These are phyloP conservation scores for Amauroascus niger DNA, from an alignment of 2,329 filamentous ascomycete genomes.

Conservation along the genomic window DNA sequence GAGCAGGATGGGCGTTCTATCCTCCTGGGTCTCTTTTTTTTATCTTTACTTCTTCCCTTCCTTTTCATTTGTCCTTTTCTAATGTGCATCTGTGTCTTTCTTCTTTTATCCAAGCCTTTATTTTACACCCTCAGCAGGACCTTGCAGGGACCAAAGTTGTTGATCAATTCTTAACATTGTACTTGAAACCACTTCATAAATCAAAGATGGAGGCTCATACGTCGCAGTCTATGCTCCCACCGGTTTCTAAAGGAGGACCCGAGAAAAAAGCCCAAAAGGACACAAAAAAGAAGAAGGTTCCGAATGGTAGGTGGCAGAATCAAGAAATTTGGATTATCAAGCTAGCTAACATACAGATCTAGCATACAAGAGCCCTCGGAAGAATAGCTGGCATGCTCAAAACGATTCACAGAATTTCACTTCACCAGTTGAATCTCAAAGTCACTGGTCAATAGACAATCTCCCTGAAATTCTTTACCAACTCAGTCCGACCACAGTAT, in stretches of 20 bases:
- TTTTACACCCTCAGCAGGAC: not conserved
- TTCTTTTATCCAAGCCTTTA: not conserved
- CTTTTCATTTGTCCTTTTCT: conserved; percentile 1
- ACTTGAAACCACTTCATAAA: too few relatives aligned
- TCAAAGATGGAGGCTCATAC: too few relatives aligned
- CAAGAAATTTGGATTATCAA: not conserved
- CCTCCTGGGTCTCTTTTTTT: not conserved
- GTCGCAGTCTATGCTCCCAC: too few relatives aligned
- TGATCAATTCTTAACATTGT: too few relatives aligned
- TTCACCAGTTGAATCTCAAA: conserved; percentile 16
- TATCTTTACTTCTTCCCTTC: conserved; percentile 1
- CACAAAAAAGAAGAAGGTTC: not conserved
- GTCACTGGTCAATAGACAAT: conserved; percentile 20
- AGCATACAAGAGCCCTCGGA: not conserved
- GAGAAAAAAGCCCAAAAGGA: too few relatives aligned
- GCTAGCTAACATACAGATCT: not conserved
- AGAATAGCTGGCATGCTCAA: conserved; percentile 2
- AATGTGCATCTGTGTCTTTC: not conserved
- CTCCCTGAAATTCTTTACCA: conserved; percentile 24
- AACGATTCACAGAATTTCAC: conserved; percentile 12
- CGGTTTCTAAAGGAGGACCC: too few relatives aligned
- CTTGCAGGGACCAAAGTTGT: too few relatives aligned
- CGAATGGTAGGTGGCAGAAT: not conserved
- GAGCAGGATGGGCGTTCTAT: not conserved
- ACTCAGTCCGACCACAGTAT: conserved; percentile 3